phyloP scores from a whole-genome alignment of 192 early-diverging fungal genomes.

The Podila minutissima region DNA sequence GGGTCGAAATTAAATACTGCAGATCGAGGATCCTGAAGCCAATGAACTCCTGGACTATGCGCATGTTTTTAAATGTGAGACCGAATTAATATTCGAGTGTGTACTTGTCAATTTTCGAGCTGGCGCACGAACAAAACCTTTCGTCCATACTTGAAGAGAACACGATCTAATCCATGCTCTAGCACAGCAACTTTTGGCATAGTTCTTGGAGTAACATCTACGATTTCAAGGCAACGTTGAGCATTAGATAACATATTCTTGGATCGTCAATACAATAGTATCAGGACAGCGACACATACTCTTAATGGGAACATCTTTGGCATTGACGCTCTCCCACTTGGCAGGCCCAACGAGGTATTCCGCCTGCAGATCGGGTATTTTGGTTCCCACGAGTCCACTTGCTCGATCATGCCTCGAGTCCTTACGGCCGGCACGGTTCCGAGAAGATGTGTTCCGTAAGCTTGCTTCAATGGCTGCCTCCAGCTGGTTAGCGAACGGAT shows the following conservation, averaged over 20 bases:
- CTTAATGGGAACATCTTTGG: constrained; percentile 27
- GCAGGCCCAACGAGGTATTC: constrained; percentile 32
- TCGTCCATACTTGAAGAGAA: constrained; percentile 67
- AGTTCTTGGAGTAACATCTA: constrained; percentile 35
- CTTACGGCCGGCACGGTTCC: neutral
- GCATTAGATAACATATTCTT: too few relatives aligned
- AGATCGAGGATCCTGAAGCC: constrained; percentile 79
- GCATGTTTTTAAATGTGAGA: neutral
- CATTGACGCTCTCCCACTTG: constrained; percentile 38
- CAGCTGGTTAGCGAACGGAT: constrained; percentile 48
- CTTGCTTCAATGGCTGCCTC: constrained; percentile 42
- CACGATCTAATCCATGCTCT: constrained; percentile 71
- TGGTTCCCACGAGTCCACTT: neutral
- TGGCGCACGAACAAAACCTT: too few relatives aligned
- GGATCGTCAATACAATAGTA: neutral
- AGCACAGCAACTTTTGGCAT: constrained; percentile 53
- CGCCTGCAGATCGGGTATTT: constrained; percentile 39
- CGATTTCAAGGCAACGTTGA: neutral
- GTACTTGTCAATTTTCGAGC: neutral
- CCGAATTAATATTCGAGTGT: neutral
- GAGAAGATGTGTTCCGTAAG: neutral
- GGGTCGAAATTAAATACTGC: constrained; percentile 84
- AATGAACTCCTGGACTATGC: constrained; percentile 83
- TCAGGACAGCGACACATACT: constrained; percentile 10
- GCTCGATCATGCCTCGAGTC: constrained; percentile 9